phyloP scores from a whole-genome alignment of 495 filamentous ascomycete genomes.

The Penicillium verhagenii region DNA sequence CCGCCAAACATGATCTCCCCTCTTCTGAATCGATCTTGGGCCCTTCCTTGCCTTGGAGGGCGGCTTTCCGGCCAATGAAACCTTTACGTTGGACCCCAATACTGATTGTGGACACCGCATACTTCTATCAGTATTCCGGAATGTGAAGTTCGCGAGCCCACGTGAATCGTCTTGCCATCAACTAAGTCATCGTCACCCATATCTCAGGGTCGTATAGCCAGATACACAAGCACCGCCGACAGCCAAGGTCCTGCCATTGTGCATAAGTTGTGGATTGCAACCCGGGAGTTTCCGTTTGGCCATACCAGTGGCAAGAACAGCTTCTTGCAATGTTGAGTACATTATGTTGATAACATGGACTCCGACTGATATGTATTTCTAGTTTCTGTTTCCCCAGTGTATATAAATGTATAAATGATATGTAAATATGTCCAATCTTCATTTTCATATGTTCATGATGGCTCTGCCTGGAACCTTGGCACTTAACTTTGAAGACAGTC shows the following conservation, averaged over 20 bases:
- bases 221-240: too few relatives aligned
- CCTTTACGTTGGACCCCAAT: not conserved
- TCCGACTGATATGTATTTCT: constrained; percentile 2
- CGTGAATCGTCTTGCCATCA: not conserved
- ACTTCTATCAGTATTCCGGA: not conserved
- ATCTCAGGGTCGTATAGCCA: not conserved
- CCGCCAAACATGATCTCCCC: not conserved
- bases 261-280: too few relatives aligned
- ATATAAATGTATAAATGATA: not conserved
- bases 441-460: not conserved
- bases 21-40: not conserved
- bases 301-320: not conserved
- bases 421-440: constrained; percentile 1
- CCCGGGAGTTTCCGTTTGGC: too few relatives aligned
- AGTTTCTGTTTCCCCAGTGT: not conserved
- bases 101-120: not conserved
- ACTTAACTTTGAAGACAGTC: not conserved
- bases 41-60: not conserved
- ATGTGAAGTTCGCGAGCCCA: not conserved
- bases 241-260: too few relatives aligned
- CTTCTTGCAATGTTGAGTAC: too few relatives aligned
- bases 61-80: not conserved
- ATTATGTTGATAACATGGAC: too few relatives aligned
- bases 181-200: not conserved
- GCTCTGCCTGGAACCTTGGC: not conserved